Evolutionary conservation across 805 yeast species (phyloP).

Genomic region (Yarrowia keelungensis): DNA sequence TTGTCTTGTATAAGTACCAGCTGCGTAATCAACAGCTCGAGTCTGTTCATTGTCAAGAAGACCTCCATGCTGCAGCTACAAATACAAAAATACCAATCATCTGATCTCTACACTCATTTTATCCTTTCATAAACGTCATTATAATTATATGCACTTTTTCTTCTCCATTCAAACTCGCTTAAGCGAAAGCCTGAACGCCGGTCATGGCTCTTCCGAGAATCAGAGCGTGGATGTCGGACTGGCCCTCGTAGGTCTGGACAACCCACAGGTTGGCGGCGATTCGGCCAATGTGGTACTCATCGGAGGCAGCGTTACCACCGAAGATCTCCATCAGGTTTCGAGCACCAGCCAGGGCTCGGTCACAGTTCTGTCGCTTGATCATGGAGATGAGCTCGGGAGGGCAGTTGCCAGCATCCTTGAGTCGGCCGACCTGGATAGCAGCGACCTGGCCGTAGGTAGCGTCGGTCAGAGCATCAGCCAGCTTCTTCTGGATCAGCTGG

Average conservation of each 20-base stretch:
- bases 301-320: slow-evolving; percentile 57
- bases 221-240: slow-evolving; percentile 55
- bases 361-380: slow-evolving; percentile 56
- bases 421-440: slow-evolving; percentile 53
- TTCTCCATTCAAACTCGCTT: slow-evolving; percentile 5
- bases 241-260: slow-evolving; percentile 57
- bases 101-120: no score
- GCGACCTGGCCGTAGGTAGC: slow-evolving; percentile 52
- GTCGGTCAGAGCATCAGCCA: slow-evolving; percentile 55
- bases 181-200: slow-evolving; percentile 51
- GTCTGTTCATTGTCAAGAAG: no score
- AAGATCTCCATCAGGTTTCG: slow-evolving; percentile 54
- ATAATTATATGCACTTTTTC: slow-evolving; percentile 21
- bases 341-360: slow-evolving; percentile 52
- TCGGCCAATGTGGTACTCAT: slow-evolving; percentile 55
- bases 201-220: slow-evolving; percentile 55
- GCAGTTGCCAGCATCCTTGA: slow-evolving; percentile 51
- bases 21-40: no score
- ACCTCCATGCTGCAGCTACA: no score
- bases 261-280: slow-evolving; percentile 55
- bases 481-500: slow-evolving; percentile 54
- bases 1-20: no score
- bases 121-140: slow-evolving; percentile 8
- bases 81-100: no score
- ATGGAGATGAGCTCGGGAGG: slow-evolving; percentile 56